Conservation (phyloP, 2,329 filamentous ascomycete species). For the Fusarium sacchari region DNA sequence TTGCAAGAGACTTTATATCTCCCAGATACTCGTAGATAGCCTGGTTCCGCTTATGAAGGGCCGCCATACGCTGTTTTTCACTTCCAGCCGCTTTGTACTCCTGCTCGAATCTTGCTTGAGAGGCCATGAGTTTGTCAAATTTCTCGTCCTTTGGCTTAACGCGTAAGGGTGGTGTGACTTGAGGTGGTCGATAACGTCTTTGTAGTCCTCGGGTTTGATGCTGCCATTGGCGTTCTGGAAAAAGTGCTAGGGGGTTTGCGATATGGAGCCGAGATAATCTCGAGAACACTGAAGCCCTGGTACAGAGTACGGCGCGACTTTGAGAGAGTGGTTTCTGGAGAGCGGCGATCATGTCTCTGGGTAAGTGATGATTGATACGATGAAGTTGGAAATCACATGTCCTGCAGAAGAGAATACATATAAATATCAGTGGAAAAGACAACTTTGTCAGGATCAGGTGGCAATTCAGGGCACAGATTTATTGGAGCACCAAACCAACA, state of each 20-base stretch:
- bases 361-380: background rate
- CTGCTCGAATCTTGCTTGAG: background rate
- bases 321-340: background rate
- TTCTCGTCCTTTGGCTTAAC: background rate
- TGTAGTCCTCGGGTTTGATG: background rate
- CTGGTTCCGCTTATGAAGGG: background rate
- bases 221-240: background rate
- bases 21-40: background rate
- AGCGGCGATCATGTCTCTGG: background rate
- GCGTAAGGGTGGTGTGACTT: background rate
- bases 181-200: background rate
- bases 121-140: background rate
- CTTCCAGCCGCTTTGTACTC: background rate
- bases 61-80: background rate
- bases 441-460: background rate
- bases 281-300: background rate
- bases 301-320: background rate
- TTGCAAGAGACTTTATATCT: background rate
- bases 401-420: background rate
- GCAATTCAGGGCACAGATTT: background rate
- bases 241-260: background rate
- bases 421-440: background rate
- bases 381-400: background rate
- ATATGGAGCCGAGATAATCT: background rate
- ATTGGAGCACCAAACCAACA: background rate